Percentiles rank a stretch among this genome's conserved stretches.
Conservation (phyloP, 2,329 filamentous ascomycete genomes). For the Sordariomycetes sp. region DNA sequence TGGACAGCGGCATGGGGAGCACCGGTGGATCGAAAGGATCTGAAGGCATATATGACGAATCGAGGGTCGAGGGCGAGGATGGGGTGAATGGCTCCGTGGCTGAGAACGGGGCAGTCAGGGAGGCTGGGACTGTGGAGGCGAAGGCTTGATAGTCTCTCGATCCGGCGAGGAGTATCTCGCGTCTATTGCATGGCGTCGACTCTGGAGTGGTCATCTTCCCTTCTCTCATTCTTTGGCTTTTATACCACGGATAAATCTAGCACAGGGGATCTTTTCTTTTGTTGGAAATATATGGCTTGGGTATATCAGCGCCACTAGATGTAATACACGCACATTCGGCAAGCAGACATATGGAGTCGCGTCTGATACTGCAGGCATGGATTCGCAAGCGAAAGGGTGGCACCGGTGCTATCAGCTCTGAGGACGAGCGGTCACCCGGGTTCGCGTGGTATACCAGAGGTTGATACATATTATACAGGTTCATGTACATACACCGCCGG, state of each 20-base stretch:
- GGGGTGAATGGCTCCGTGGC: not conserved
- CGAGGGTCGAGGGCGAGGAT: not conserved
- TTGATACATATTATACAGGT: not conserved
- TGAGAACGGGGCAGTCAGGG: not conserved
- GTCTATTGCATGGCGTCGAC: no score
- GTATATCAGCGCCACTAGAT: not conserved
- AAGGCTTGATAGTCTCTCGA: no score
- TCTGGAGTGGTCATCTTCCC: no score
- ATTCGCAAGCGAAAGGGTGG: not conserved
- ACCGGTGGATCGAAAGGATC: not conserved
- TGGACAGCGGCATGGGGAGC: not conserved
- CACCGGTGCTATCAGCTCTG: not conserved
- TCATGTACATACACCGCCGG: not conserved
- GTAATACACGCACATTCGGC: not conserved
- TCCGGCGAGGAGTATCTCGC: no score
- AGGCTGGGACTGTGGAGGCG: no score
- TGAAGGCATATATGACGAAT: not conserved
- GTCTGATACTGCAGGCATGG: slow-evolving; percentile 5
- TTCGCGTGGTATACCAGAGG: not conserved
- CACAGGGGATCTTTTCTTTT: not conserved
- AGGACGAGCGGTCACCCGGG: not conserved
- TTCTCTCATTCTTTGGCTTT: not conserved
- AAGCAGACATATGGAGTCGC: slow-evolving; percentile 1
- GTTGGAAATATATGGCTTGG: not conserved
- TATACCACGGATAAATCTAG: not conserved